A percentile compares a stretch with the other conserved stretches of the same genome.
Evolutionary conservation across 345 rosid genomes (phyloP).

Genomic region (Hibiscus trionum): DNA sequence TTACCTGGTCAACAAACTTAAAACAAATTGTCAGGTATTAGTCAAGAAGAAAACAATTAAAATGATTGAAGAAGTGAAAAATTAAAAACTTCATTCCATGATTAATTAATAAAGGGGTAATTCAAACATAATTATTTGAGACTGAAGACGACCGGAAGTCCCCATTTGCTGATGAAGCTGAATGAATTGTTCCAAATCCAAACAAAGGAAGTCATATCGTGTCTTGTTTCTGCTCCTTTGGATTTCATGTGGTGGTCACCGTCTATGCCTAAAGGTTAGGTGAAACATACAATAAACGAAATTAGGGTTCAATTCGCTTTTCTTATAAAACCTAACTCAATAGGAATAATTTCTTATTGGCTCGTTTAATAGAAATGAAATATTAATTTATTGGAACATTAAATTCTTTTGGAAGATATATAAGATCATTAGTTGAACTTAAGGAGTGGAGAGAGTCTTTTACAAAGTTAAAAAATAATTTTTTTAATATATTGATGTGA

Average conservation of each 20-base stretch:
- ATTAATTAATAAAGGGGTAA: constrained; percentile 2
- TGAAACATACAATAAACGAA: no score
- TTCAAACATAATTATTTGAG: not conserved
- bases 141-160: constrained; percentile 4
- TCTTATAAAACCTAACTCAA: no score
- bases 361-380: no score
- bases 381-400: no score
- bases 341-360: no score
- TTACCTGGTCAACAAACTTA: not conserved
- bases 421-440: no score
- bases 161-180: not conserved
- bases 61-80: not conserved
- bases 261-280: no score
- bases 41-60: not conserved
- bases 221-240: not conserved
- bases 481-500: no score
- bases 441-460: no score
- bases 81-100: not conserved
- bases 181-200: constrained; percentile 18
- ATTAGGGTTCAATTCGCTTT: no score
- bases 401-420: no score
- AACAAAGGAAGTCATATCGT: constrained; percentile 1
- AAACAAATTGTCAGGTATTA: not conserved
- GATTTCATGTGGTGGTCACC: not conserved
- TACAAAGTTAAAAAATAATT: no score